These are phyloP conservation scores for Candida mesenterica DNA, from an alignment of 1,139 yeast species.

Conservation along the genomic window DNA sequence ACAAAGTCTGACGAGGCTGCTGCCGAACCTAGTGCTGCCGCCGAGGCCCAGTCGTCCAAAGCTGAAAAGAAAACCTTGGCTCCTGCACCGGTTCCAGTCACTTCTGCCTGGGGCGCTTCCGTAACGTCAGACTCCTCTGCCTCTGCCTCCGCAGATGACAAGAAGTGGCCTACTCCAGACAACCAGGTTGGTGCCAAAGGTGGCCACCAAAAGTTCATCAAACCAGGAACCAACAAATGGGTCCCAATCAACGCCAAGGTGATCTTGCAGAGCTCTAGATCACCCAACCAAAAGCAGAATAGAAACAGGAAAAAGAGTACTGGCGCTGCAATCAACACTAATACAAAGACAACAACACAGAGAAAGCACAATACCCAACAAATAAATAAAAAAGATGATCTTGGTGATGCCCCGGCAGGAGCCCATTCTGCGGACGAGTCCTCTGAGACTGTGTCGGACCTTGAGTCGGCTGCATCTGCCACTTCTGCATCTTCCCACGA, in stretches of 20 bases:
- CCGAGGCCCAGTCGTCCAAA: slow-evolving; percentile 12
- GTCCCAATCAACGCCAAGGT: slow-evolving; percentile 82
- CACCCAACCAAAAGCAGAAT: slow-evolving; percentile 27
- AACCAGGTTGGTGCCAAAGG: slow-evolving; percentile 17
- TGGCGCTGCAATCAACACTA: slow-evolving; percentile 17
- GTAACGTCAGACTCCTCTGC: slow-evolving; percentile 27
- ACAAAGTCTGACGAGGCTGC: slow-evolving; percentile 15
- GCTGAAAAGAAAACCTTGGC: slow-evolving; percentile 49
- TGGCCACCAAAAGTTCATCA: slow-evolving; percentile 43
- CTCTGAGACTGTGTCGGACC: no score
- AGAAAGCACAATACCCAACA: neutral
- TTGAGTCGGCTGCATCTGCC: slow-evolving; percentile 1
- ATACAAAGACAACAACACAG: slow-evolving; percentile 11
- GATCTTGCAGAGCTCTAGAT: slow-evolving; percentile 43
- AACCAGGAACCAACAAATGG: slow-evolving; percentile 78
- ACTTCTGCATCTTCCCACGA: slow-evolving; percentile 10
- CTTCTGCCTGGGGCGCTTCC: slow-evolving; percentile 65
- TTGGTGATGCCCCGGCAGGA: no score
- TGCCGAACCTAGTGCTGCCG: slow-evolving; percentile 3
- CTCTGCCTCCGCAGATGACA: slow-evolving; percentile 21
- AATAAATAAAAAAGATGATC: slow-evolving; percentile 10
- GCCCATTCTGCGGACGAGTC: no score
- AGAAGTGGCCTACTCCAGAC: slow-evolving; percentile 62
- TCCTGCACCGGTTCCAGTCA: slow-evolving; percentile 76
- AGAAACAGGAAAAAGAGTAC: slow-evolving; percentile 39